These are phyloP conservation scores for Euphorbia lathyris DNA, from an alignment of 345 rosid genomes.

Conservation along the genomic window DNA sequence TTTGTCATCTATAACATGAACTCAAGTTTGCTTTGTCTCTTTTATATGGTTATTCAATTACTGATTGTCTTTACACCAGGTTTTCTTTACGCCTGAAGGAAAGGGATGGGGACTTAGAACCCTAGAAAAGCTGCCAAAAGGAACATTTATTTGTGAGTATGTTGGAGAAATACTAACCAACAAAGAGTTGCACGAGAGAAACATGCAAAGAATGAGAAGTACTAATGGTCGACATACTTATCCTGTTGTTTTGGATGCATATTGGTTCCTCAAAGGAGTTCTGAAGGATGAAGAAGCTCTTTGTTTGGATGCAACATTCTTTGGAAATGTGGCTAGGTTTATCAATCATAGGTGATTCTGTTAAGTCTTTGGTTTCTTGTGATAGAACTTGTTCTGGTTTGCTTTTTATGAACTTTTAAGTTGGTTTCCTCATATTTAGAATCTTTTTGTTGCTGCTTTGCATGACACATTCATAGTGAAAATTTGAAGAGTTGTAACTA, in stretches of 20 bases:
- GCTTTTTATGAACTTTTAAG: neutral
- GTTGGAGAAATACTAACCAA: constrained; percentile 81
- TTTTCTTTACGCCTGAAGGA: constrained; percentile 62
- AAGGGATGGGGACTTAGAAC: constrained; percentile 93
- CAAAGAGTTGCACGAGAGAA: constrained; percentile 60
- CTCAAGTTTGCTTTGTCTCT: neutral
- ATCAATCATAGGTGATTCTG: constrained; percentile 77
- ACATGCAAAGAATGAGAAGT: constrained; percentile 27
- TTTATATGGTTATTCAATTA: neutral
- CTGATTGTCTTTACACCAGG: constrained; percentile 40
- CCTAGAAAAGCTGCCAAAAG: constrained; percentile 78
- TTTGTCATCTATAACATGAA: neutral
- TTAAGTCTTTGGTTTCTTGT: constrained; percentile 7
- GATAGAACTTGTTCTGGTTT: neutral
- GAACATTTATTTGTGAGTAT: constrained; percentile 82
- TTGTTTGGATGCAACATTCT: constrained; percentile 71
- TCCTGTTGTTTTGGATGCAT: constrained; percentile 77
- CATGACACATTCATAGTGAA: no score
- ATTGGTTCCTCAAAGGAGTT: constrained; percentile 60
- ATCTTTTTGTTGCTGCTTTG: neutral
- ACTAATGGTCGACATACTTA: constrained; percentile 42
- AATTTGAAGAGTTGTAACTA: neutral
- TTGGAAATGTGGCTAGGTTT: constrained; percentile 87
- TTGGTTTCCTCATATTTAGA: neutral
- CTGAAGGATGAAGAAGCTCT: constrained; percentile 80